Percentiles rank a stretch among this genome's conserved stretches.
phyloP scores from a whole-genome alignment of 495 filamentous ascomycete species.

The Cercophora scortea region DNA sequence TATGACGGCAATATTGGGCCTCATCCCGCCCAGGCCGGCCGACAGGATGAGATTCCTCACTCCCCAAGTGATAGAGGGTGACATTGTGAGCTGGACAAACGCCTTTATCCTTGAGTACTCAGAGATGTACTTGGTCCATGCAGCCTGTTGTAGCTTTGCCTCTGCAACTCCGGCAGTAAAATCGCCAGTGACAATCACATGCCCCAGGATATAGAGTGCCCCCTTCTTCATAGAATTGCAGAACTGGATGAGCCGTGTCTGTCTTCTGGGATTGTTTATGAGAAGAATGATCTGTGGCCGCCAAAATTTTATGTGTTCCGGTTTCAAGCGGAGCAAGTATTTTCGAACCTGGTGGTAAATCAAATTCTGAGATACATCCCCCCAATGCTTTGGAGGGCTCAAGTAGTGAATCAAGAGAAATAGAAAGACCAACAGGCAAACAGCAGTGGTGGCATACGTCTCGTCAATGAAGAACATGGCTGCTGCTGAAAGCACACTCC shows the following conservation, averaged over 20 bases:
- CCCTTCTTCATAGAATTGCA: constrained; percentile 91
- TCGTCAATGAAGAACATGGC: constrained; percentile 91
- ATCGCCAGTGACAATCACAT: constrained; percentile 79
- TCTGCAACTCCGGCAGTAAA: constrained; percentile 72
- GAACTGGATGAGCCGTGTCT: constrained; percentile 78
- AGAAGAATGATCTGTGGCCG: constrained; percentile 77
- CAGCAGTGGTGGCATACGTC: constrained; percentile 67
- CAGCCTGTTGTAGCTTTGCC: constrained; percentile 68
- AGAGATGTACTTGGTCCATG: constrained; percentile 82
- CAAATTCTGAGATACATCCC: constrained; percentile 80
- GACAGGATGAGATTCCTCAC: constrained; percentile 74
- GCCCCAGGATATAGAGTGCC: constrained; percentile 74
- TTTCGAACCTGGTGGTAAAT: constrained; percentile 92
- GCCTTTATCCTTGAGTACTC: constrained; percentile 78
- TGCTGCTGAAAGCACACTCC: constrained; percentile 62
- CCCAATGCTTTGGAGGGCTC: constrained; percentile 76
- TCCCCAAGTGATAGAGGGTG: constrained; percentile 79
- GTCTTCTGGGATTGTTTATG: constrained; percentile 69
- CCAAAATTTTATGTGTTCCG: constrained; percentile 92
- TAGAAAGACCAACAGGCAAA: constrained; percentile 62
- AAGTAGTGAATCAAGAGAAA: constrained; percentile 82
- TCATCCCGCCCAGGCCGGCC: constrained; percentile 81
- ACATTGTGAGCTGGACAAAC: constrained; percentile 78
- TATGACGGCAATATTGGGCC: constrained; percentile 77
- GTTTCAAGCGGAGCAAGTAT: constrained; percentile 71